Evolutionary conservation across 495 filamentous ascomycete genomes (phyloP).

Genomic region (Penicillium bialowiezense): DNA sequence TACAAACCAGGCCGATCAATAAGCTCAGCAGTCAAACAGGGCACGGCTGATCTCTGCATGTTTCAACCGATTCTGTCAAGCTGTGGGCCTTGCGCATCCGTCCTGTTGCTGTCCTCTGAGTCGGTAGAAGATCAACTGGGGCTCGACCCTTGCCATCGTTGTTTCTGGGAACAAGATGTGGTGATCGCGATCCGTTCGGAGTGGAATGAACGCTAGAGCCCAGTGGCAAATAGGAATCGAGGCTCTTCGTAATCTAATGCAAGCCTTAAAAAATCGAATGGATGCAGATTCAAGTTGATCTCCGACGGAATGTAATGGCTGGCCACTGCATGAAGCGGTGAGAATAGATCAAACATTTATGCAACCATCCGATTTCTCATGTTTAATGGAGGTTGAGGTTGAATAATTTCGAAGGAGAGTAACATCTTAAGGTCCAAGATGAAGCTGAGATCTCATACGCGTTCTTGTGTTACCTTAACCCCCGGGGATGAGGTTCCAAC

Average conservation of each 20-base stretch:
- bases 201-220: background rate
- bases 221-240: background rate
- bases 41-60: background rate
- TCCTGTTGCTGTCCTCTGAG: background rate
- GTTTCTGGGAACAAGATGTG: background rate
- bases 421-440: background rate
- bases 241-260: background rate
- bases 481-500: background rate
- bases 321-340: slow-evolving; percentile 11
- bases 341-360: background rate
- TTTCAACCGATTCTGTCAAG: background rate
- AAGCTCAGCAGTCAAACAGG: background rate
- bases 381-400: no score
- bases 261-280: background rate
- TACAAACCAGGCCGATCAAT: background rate
- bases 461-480: background rate
- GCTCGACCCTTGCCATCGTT: background rate
- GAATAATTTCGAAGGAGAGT: no score
- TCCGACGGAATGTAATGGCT: background rate
- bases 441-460: background rate
- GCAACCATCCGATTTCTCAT: no score
- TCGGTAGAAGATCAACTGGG: background rate
- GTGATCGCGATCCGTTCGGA: background rate
- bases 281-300: background rate
- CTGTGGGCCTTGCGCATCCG: background rate